Evolutionary conservation across 108 stramenopile genomes (phyloP), one percentile per base, ranked within the genome.

Genomic region (Skeletonema grethae): DNA sequence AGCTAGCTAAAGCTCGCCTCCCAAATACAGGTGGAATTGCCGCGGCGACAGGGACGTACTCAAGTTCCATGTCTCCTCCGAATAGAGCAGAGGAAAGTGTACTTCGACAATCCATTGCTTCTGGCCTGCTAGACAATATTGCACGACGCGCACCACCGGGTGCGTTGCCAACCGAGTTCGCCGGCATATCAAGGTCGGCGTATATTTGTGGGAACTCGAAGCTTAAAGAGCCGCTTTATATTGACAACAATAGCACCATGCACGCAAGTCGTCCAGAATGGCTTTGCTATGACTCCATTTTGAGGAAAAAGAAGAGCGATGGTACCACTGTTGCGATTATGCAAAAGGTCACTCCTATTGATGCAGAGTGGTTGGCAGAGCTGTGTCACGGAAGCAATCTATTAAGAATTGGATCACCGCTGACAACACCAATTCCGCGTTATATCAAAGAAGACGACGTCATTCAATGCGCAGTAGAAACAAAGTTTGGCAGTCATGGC

Each of bases 261-360:
- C 91, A 85, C 61, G 83, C 88, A 3, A 75, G 84, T 39, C 73
- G 90, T 29, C 95, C 95, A 22, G 77, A 92, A 56, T 93, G 88
- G 88, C 79, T 95, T 39, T 91, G 90, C 57, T 95, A 78, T 73
- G 92, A 93, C 61, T 77, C 81, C 5, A 35, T 93, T 15, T 65
- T 89, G 48, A 57, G 85, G 15, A 93, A 92, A 70, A 90, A 71
- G 30, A 61, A 68, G 7, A 91, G 88, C 30, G 91, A 93, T 61
- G 92, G 92, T 20, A 72, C 88, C 38, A 65, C 85, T 8, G 70
- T 92, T 35, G 76, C 82, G 8, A 84, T 83, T 10, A 90, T 95
- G 90, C 90, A 91, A 50, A 87, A 84, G 68, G 80, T 95, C 30
- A 92, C 91, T 25, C 87, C 88, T n/a, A 67, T 95, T 13, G 88